Evolutionary conservation across 768 basidiomycete species (phyloP).

Genomic region (Lactarius tabidus): DNA sequence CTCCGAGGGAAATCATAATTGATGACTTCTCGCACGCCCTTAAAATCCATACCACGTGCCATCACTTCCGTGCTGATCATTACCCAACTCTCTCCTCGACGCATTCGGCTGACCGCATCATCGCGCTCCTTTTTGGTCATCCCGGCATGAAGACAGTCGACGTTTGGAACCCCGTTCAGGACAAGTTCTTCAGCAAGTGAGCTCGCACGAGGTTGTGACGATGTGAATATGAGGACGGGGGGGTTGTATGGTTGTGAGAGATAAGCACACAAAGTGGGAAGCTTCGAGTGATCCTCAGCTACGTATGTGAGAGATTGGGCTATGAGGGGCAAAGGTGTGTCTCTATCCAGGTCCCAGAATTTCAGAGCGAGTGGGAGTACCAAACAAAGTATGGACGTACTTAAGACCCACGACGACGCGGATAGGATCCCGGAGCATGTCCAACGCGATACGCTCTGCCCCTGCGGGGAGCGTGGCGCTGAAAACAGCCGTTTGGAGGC

Average conservation of each 20-base stretch:
- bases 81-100: conserved; percentile 88
- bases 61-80: conserved; percentile 96
- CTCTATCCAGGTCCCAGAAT: conserved; percentile 45
- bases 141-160: conserved; percentile 89
- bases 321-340: conserved; percentile 91
- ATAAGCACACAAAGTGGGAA: conserved; percentile 80
- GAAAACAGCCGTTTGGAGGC: conserved; percentile 83
- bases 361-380: neutral
- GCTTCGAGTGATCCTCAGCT: conserved; percentile 90
- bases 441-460: conserved; percentile 82
- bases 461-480: conserved; percentile 92
- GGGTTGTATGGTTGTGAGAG: conserved; percentile 82
- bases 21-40: conserved; percentile 88
- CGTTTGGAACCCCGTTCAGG: conserved; percentile 71
- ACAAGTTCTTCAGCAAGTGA: conserved; percentile 79
- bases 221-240: conserved; percentile 88
- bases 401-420: conserved; percentile 96
- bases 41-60: conserved; percentile 98
- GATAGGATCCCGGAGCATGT: conserved; percentile 79
- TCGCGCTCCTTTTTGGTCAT: conserved; percentile 86
- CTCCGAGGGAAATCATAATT: conserved; percentile 97
- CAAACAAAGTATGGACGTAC: conserved; percentile 44
- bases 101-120: conserved; percentile 79
- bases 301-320: conserved; percentile 87
- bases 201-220: conserved; percentile 79